Evolutionary conservation across 2,329 filamentous ascomycete genomes (phyloP).

Genomic region (Fusarium albosuccineum): DNA sequence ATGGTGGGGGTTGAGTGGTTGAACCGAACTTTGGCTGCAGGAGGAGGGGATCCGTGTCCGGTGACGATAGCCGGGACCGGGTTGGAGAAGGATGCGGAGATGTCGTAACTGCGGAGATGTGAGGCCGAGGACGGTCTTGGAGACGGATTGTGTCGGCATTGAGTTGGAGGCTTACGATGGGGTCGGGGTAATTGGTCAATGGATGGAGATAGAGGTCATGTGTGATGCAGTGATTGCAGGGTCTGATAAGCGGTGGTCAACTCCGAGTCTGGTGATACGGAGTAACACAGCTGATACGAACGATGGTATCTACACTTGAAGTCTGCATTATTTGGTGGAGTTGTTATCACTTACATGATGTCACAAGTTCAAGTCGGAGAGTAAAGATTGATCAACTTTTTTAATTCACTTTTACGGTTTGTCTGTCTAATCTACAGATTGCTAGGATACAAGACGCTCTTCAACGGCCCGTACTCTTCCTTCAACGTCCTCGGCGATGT

Average conservation of each 20-base stretch:
- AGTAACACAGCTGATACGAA: no score
- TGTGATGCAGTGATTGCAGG: no score
- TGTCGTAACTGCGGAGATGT: background rate
- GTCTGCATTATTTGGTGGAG: no score
- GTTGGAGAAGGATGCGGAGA: background rate
- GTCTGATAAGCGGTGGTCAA: no score
- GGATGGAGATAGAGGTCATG: background rate
- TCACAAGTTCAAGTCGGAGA: no score
- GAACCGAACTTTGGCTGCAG: background rate
- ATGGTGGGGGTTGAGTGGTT: background rate
- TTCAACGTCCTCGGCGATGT: constrained; percentile 15
- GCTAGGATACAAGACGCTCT: constrained; percentile 13
- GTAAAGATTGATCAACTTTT: background rate
- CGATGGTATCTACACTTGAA: no score
- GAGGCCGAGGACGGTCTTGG: background rate
- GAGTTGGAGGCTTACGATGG: background rate
- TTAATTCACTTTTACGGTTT: background rate
- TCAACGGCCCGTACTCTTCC: constrained; percentile 13
- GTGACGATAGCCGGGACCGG: background rate
- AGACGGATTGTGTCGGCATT: constrained; percentile 9
- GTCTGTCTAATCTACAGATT: background rate
- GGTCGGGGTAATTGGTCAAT: background rate
- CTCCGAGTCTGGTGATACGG: no score
- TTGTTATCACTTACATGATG: no score
- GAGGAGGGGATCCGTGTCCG: background rate